These are phyloP conservation scores for Glebionis coronaria DNA, from an alignment of 129 eudicot genomes.

Conservation along the genomic window DNA sequence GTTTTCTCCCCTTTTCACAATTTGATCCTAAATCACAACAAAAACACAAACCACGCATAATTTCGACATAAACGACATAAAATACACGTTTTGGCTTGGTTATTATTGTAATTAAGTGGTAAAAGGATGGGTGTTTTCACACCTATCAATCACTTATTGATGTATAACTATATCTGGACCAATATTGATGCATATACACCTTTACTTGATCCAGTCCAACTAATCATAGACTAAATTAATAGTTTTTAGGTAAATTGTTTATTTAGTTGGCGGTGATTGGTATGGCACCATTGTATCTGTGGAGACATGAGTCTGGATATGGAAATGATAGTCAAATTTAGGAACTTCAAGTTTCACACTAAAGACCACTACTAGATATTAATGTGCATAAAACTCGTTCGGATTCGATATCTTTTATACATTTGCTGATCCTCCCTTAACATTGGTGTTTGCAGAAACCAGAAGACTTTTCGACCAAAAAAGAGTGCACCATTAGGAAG, in stretches of 20 bases:
- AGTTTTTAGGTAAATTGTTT: background rate
- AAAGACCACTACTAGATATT: background rate
- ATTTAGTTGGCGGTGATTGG: background rate
- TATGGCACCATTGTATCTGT: constrained; percentile 1
- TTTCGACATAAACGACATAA: no score
- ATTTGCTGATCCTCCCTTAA: constrained; percentile 11
- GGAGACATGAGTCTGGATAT: background rate
- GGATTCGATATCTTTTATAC: background rate
- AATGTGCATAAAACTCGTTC: background rate
- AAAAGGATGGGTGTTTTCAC: no score
- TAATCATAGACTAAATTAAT: background rate
- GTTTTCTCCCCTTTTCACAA: no score
- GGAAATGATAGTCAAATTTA: constrained; percentile 2
- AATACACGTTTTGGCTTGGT: no score
- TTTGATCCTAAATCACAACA: no score
- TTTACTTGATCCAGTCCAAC: background rate
- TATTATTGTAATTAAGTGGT: no score
- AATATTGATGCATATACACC: background rate
- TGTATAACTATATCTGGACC: constrained; percentile 9
- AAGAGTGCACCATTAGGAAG: constrained; percentile 66
- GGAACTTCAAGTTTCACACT: background rate
- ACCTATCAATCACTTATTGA: no score
- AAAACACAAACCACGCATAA: no score
- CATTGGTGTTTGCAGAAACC: constrained; percentile 45
- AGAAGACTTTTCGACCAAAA: constrained; percentile 70